phyloP scores from a whole-genome alignment of 805 yeast species.

The Groenewaldozyma tartarivorans region DNA sequence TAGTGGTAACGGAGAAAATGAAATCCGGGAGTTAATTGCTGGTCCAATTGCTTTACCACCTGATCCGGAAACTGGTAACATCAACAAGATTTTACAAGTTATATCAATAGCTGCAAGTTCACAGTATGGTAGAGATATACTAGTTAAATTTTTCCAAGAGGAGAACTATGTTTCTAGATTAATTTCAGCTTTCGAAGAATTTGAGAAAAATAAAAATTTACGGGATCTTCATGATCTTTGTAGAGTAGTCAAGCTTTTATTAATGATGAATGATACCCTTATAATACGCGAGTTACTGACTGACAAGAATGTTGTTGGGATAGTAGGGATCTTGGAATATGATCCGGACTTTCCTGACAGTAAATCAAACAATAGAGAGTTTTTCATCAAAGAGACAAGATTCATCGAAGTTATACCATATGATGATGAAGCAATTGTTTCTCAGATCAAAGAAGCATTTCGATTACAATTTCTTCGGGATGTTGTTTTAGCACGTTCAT shows the following conservation, averaged over 20 bases:
- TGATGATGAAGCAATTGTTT: conserved; percentile 37
- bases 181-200: conserved; percentile 40
- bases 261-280: conserved; percentile 56
- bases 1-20: conserved; percentile 21
- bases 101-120: conserved; percentile 55
- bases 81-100: conserved; percentile 45
- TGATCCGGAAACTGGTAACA: conserved; percentile 39
- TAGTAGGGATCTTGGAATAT: conserved; percentile 77
- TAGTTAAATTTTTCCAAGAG: conserved; percentile 47
- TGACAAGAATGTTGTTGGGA: conserved; percentile 44
- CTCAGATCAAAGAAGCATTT: conserved; percentile 63
- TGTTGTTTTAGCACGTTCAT: conserved; percentile 68
- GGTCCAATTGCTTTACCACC: conserved; percentile 72
- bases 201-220: conserved; percentile 47
- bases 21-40: conserved; percentile 58
- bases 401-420: conserved; percentile 69
- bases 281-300: conserved; percentile 49
- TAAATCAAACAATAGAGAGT: conserved; percentile 73
- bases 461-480: conserved; percentile 75
- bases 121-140: conserved; percentile 50
- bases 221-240: conserved; percentile 56
- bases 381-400: conserved; percentile 43
- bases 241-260: conserved; percentile 56
- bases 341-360: conserved; percentile 77
- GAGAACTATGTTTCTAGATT: conserved; percentile 45